phyloP scores from a whole-genome alignment of 73 alveolate species.

The Paramecium primaurelia region DNA sequence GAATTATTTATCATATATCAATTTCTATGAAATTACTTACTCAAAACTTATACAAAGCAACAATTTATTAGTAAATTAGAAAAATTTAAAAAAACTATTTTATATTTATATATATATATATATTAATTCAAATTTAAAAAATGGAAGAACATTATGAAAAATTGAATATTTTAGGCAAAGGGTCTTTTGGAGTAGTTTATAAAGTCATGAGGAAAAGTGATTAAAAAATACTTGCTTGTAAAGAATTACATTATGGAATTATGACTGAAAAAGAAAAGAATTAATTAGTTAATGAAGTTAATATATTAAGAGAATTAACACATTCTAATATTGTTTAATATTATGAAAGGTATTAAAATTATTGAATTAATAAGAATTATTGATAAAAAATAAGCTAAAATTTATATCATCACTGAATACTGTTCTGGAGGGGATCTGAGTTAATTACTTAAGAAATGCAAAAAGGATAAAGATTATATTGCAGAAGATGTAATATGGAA shows the following conservation, averaged over 20 bases:
- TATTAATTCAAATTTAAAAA: not conserved
- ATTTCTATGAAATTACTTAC: not conserved
- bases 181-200: conserved; percentile 88
- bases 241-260: conserved; percentile 91
- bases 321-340: conserved; percentile 95
- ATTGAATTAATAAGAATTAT: conserved; percentile 65
- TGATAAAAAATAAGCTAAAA: conserved; percentile 82
- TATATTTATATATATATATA: too few relatives aligned
- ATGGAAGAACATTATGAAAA: conserved; percentile 78
- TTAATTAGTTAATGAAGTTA: conserved; percentile 90
- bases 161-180: conserved; percentile 81
- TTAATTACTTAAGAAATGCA: conserved; percentile 85
- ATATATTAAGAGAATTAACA: conserved; percentile 87
- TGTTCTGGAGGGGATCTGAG: conserved; percentile 95
- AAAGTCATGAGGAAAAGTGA: conserved; percentile 88
- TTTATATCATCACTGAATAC: conserved; percentile 91
- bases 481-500: conserved; percentile 97
- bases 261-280: conserved; percentile 93
- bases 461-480: conserved; percentile 80
- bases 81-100: not conserved
- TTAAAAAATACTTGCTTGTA: conserved; percentile 89
- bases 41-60: too few relatives aligned
- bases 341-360: conserved; percentile 70
- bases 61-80: too few relatives aligned
- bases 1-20: not conserved